Evolutionary conservation across 2,329 filamentous ascomycete genomes (phyloP), one percentile per base, ranked within the genome.

Genomic region (Aspergillus floridensis): DNA sequence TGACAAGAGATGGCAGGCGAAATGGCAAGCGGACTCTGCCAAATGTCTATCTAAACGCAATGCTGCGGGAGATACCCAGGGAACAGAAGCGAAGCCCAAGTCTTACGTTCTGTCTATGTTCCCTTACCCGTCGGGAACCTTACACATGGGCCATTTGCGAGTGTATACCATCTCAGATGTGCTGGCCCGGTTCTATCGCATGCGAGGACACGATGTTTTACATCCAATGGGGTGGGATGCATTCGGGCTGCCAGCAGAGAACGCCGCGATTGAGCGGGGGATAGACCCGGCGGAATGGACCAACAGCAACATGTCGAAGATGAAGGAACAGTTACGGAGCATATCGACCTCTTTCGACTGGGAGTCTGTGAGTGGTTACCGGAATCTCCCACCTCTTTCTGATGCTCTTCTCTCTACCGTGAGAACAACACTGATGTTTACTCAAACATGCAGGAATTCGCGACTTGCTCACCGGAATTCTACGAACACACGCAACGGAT

Each of bases 171-270:
- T 96, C 64, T 91, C 92, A 61, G 92, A 96, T 78, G 89, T 93
- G 10, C 78, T 96, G 55, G 87, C 91, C 14, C 85, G 92, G 56
- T 96, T 88, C 71, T 86, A 88, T 68, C 84, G 83, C 26, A 86
- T 96, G 77, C 86, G 88, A 66, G 92, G 92, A 16, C 82, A 86
- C 65, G 78, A 89, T 57, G 91, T 96, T 32, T 76, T 96, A 56
- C 85, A 96, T 64, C 91, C 92, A n/a, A 96, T 96, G 84, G 92
- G 92, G 11, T 96, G 92, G 92, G 92, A 96, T 80, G 90, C 91
- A 5, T 96, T 96, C 77, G 92, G 92, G 2, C 79, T 96, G 58
- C 92, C 92, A 11, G 92, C 92, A 48, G 92, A 96, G 75, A 96
- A 96, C 77, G 92, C 92, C 19, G 92, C 92, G 8, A 89, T 96